phyloP scores from a whole-genome alignment of 2,329 filamentous ascomycete genomes.

The Calonectria hongkongensis region DNA sequence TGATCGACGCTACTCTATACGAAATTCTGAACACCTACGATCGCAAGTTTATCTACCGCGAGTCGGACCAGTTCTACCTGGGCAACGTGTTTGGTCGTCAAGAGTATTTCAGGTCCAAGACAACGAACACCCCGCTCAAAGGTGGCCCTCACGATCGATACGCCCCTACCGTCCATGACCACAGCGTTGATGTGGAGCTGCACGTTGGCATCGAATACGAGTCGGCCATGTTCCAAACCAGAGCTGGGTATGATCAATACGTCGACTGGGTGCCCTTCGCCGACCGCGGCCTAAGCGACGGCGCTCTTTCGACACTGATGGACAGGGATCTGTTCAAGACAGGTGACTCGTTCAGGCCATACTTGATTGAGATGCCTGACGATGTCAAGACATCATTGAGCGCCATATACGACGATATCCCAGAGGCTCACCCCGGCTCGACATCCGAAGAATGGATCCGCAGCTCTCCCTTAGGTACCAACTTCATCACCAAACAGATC shows the following conservation, averaged over 20 bases:
- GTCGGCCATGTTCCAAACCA: constrained; percentile 63
- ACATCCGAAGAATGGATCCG: constrained; percentile 57
- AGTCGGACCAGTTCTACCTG: constrained; percentile 67
- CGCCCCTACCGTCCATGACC: constrained; percentile 29
- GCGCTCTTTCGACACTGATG: constrained; percentile 48
- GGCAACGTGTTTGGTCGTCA: constrained; percentile 65
- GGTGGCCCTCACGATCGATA: constrained; percentile 40
- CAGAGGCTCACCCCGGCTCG: constrained; percentile 53
- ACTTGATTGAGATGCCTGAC: constrained; percentile 57
- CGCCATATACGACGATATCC: constrained; percentile 57
- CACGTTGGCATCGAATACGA: constrained; percentile 65
- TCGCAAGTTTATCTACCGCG: constrained; percentile 52
- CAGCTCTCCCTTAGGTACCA: constrained; percentile 59
- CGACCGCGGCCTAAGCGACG: constrained; percentile 32
- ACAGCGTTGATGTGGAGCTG: constrained; percentile 52
- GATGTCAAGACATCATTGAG: constrained; percentile 55
- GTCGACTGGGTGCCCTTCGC: constrained; percentile 59
- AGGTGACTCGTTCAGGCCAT: constrained; percentile 55
- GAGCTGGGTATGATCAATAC: constrained; percentile 60
- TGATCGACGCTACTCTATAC: constrained; percentile 53
- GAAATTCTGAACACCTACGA: constrained; percentile 60
- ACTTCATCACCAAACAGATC: constrained; percentile 55
- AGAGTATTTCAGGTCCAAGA: constrained; percentile 61
- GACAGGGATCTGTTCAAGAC: constrained; percentile 52
- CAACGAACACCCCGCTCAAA: constrained; percentile 17